Percentiles rank a stretch among this genome's conserved stretches.
phyloP scores from a whole-genome alignment of 805 yeast species.

The Kurtzmaniella cleridarum region DNA sequence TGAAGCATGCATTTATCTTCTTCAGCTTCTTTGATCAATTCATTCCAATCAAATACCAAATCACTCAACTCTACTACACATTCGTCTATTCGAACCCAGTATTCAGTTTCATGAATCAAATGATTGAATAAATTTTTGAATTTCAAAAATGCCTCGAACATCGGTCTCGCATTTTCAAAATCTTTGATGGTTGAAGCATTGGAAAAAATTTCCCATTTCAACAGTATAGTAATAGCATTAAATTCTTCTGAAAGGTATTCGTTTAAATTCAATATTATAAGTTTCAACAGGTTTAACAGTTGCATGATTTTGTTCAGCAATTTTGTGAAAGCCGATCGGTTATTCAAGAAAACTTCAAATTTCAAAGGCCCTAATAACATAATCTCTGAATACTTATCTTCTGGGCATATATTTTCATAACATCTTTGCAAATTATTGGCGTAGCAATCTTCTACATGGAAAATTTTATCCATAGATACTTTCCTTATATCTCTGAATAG shows the following conservation, averaged over 20 bases:
- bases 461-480: background rate
- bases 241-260: slow-evolving; percentile 4
- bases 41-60: slow-evolving; percentile 8
- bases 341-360: background rate
- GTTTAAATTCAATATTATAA: slow-evolving; percentile 5
- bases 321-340: background rate
- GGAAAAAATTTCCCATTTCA: slow-evolving; percentile 8
- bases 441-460: background rate
- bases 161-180: slow-evolving; percentile 11
- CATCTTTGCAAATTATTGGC: background rate
- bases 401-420: slow-evolving; percentile 1
- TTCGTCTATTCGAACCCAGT: slow-evolving; percentile 3
- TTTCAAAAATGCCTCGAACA: slow-evolving; percentile 10
- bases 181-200: slow-evolving; percentile 6
- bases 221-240: slow-evolving; percentile 2
- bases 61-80: slow-evolving; percentile 4
- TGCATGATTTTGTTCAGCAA: slow-evolving; percentile 2
- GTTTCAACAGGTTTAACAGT: slow-evolving; percentile 2
- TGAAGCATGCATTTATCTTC: background rate
- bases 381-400: background rate
- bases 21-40: slow-evolving; percentile 2
- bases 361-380: background rate
- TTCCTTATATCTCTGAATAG: background rate
- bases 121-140: slow-evolving; percentile 6
- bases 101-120: slow-evolving; percentile 3